Evolutionary conservation across 1,139 yeast genomes (phyloP).

Genomic region (Geotrichum klebahnii): DNA sequence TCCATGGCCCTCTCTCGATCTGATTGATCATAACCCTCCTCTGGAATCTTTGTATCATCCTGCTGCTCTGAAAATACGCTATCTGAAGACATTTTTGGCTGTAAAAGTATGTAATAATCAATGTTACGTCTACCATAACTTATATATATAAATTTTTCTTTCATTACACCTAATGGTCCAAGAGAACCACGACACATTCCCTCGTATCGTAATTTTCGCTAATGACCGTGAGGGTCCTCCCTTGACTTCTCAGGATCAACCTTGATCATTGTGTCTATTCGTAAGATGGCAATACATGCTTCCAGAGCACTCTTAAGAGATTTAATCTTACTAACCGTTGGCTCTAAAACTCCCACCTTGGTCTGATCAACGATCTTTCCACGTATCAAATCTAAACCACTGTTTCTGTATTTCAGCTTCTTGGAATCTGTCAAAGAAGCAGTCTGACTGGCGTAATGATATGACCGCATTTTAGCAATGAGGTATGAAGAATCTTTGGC

Average conservation of each 20-base stretch:
- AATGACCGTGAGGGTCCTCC: slow-evolving; percentile 57
- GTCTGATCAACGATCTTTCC: slow-evolving; percentile 90
- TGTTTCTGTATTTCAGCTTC: slow-evolving; percentile 79
- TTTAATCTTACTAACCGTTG: slow-evolving; percentile 87
- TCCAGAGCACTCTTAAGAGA: slow-evolving; percentile 93
- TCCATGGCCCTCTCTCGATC: slow-evolving; percentile 11
- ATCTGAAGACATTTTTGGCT: too few species aligned
- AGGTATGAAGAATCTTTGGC: slow-evolving; percentile 95
- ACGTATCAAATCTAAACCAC: slow-evolving; percentile 84
- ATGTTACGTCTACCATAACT: too few species aligned
- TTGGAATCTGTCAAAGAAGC: slow-evolving; percentile 78
- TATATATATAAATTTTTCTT: too few species aligned
- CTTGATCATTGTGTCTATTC: slow-evolving; percentile 97
- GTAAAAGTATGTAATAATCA: too few species aligned
- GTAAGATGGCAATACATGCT: slow-evolving; percentile 93
- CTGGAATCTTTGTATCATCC: too few species aligned
- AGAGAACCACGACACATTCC: too few species aligned
- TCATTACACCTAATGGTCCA: too few species aligned
- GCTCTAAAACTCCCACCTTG: slow-evolving; percentile 85
- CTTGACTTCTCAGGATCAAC: slow-evolving; percentile 93
- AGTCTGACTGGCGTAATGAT: slow-evolving; percentile 91
- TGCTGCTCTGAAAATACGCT: too few species aligned
- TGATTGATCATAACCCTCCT: too few species aligned
- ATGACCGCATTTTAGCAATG: slow-evolving; percentile 90
- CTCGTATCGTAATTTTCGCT: too few species aligned